These are phyloP conservation scores for Picochlorum sp. DNA, from an alignment of 139 green algal genomes.

Conservation along the genomic window DNA sequence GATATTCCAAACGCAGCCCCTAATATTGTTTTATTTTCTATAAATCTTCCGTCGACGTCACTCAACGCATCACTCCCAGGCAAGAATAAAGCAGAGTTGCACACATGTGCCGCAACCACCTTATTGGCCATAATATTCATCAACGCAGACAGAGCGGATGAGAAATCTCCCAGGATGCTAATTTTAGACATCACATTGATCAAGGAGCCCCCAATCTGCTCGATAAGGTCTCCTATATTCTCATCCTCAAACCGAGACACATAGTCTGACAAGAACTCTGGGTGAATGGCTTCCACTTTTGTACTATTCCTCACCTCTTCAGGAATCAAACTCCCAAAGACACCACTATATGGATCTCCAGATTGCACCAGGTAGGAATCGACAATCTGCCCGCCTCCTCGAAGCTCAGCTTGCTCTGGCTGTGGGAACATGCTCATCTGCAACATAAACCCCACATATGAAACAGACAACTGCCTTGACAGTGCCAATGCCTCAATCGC, in stretches of 20 bases:
- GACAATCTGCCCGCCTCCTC: conserved; percentile 61
- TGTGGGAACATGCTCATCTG: conserved; percentile 64
- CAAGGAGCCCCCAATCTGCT: conserved; percentile 32
- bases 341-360: not conserved
- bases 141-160: conserved; percentile 39
- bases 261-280: conserved; percentile 75
- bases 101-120: conserved; percentile 30
- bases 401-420: conserved; percentile 28
- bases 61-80: conserved; percentile 30
- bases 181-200: conserved; percentile 24
- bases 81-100: conserved; percentile 29
- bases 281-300: conserved; percentile 41
- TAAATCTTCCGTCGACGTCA: conserved; percentile 10
- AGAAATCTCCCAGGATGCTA: conserved; percentile 63
- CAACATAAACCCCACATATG: conserved; percentile 71
- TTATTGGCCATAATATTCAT: conserved; percentile 43
- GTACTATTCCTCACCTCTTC: not conserved
- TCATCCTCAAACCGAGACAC: conserved; percentile 54
- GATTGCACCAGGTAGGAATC: conserved; percentile 32
- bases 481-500: conserved; percentile 22
- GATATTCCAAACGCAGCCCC: conserved; percentile 67
- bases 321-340: not conserved
- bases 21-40: conserved; percentile 46
- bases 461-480: conserved; percentile 67
- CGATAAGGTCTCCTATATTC: conserved; percentile 53